A percentile compares a stretch with the other conserved stretches of the same genome.
These are phyloP conservation scores for Flaveria trinervia DNA, from an alignment of 129 eudicot genomes.

Conservation along the genomic window DNA sequence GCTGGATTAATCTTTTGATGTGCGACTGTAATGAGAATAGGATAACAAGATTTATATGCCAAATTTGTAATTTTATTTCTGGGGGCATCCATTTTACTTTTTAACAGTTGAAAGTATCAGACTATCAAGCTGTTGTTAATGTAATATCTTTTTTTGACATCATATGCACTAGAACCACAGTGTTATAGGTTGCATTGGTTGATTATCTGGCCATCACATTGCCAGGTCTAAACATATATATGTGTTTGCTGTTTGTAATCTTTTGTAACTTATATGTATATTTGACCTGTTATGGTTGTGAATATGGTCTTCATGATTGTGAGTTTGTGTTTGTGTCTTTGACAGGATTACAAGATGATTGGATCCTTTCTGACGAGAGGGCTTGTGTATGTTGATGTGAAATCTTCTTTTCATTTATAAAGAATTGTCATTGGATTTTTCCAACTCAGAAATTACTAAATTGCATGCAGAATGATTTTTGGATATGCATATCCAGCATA, in stretches of 20 bases:
- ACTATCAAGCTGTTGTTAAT: not conserved
- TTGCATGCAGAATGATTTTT: constrained; percentile 65
- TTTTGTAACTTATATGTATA: not conserved
- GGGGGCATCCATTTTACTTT: not conserved
- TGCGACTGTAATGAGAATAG: not conserved
- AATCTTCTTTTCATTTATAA: constrained; percentile 3
- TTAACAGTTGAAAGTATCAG: not conserved
- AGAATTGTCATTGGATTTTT: not conserved
- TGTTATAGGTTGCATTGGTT: constrained; percentile 16
- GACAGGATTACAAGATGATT: constrained; percentile 72
- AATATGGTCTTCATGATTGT: not conserved
- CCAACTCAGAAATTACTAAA: not conserved
- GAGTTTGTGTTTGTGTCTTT: constrained; percentile 25
- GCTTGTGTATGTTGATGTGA: constrained; percentile 64
- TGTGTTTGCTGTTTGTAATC: not conserved
- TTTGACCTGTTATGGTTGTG: not conserved
- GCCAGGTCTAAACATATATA: constrained; percentile 4
- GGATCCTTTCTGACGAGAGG: constrained; percentile 93
- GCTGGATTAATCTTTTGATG: not conserved
- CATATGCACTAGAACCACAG: constrained; percentile 5
- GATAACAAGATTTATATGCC: not conserved
- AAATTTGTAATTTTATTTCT: not conserved
- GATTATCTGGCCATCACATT: constrained; percentile 6
- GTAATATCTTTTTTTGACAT: not conserved
- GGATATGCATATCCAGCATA: constrained; percentile 98